Base-by-base conservation (phyloP, 106 monocot species). In the Dioscorea zingiberensis region DNA sequence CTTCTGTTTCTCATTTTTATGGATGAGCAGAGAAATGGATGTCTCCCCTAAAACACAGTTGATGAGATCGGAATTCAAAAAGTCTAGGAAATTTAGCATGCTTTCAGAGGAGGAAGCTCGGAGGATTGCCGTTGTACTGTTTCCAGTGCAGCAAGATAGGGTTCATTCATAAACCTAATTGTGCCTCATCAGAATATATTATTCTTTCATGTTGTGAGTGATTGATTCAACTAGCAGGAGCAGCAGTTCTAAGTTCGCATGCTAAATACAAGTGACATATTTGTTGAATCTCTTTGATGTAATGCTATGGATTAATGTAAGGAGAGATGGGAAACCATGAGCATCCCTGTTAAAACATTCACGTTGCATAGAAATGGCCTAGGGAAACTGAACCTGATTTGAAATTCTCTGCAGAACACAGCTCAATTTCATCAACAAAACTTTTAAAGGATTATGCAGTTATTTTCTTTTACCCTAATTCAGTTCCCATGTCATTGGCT, bases 21-120 rank as follows among this genome's bases (percentile, higher is more conserved):
- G 19, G 24, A 15, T 44, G 38, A 13, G 24, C 28, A 69, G 24
- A 46, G 58, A 59, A 17, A 14, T 8, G 25, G 59, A 47, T 25
- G 32, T 10, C 9, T 55, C 69, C 4, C 69, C 58, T 15, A 8
- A 25, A 4, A 45, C 45, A 17, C 30, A 22, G 7, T 38, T 47
- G 47, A 11, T 59, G 44, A 69, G 44, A 27, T 17, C 29, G 15
- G 69, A 47, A 47, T 47, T 22, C n/a, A 59, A 57, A n/a, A 69
- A 47, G 59, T 25, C 25, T 32, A 44, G 18, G 45, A 47, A 5
- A 17, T 25, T 22, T 18, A 59, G 46, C 10, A 38, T 38, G n/a
- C 22, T 69, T n/a, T 47, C 59, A 12, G 44, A 59, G 15, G 69
- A 69, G 27, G 69, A 69, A 15, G 58, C 46, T 16, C 12, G 47